Conservation (phyloP, 2,329 filamentous ascomycete species). For the Botryotinia calthae region DNA sequence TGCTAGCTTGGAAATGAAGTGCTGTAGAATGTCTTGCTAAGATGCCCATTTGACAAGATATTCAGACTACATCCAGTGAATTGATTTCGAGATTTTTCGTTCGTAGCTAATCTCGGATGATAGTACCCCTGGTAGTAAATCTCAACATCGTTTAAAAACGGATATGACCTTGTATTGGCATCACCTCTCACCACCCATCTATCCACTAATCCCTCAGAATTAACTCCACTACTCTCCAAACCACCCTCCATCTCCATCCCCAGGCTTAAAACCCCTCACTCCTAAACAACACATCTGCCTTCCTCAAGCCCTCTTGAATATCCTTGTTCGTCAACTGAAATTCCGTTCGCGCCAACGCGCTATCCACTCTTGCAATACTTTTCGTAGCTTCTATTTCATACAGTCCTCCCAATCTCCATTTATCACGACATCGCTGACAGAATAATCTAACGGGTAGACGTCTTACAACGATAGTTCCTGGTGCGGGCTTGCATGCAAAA, state of each 20-base stretch:
- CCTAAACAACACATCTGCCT: background rate
- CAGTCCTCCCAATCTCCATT: background rate
- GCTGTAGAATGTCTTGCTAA: background rate
- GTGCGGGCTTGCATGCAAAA: background rate
- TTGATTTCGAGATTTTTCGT: background rate
- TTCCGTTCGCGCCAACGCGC: constrained; percentile 40
- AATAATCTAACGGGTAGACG: background rate
- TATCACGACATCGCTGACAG: constrained; percentile 19
- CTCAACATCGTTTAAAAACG: background rate
- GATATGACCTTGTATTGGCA: background rate
- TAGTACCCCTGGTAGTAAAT: background rate
- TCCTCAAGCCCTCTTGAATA: constrained; percentile 15
- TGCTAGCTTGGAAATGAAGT: background rate
- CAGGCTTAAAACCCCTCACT: background rate
- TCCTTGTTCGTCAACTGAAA: constrained; percentile 37
- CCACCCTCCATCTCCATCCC: too few species aligned
- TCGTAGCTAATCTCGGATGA: background rate
- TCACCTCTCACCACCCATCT: background rate
- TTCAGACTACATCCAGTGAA: background rate
- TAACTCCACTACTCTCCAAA: background rate
- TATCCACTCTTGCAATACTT: constrained; percentile 35
- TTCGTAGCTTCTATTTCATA: background rate
- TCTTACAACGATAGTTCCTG: background rate
- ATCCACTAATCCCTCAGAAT: constrained; percentile 18
- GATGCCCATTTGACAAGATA: background rate